A percentile compares a stretch with the other conserved stretches of the same genome.
Evolutionary conservation across 2,329 filamentous ascomycete genomes (phyloP).

Genomic region (Epicoccum nigrum): DNA sequence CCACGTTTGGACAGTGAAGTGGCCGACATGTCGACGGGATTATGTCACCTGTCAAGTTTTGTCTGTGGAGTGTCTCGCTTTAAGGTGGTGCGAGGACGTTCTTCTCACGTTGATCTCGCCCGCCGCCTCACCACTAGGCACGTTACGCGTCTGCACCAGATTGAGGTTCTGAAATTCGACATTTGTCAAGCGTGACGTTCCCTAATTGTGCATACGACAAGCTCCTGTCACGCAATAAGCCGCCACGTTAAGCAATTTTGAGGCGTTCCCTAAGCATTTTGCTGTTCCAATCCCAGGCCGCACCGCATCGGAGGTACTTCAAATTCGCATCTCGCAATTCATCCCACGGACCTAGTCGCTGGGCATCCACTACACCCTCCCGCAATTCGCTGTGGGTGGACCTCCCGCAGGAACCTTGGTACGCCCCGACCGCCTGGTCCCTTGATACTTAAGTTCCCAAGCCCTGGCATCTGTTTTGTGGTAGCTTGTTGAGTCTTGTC

Average conservation of each 20-base stretch:
- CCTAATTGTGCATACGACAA: slow-evolving; percentile 3
- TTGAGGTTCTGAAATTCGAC: slow-evolving; percentile 1
- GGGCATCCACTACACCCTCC: slow-evolving; percentile 2
- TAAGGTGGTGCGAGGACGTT: slow-evolving; percentile 3
- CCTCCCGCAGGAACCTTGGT: slow-evolving; percentile 17
- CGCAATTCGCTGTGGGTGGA: slow-evolving; percentile 11
- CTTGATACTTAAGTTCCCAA: slow-evolving; percentile 36
- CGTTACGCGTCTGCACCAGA: slow-evolving; percentile 4
- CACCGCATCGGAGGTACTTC: slow-evolving; percentile 3
- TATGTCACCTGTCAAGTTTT: slow-evolving; percentile 34
- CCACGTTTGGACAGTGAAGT: slow-evolving; percentile 2
- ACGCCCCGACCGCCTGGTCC: slow-evolving; percentile 16
- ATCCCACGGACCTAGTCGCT: slow-evolving; percentile 7
- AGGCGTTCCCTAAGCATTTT: slow-evolving; percentile 25
- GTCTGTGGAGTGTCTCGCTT: slow-evolving; percentile 9
- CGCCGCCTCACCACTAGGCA: slow-evolving; percentile 7
- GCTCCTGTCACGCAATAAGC: slow-evolving; percentile 36
- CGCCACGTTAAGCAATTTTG: slow-evolving; percentile 32
- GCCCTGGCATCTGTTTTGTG: slow-evolving; percentile 31
- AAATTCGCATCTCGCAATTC: slow-evolving; percentile 6
- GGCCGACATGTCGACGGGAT: slow-evolving; percentile 22
- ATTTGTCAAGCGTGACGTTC: slow-evolving; percentile 4
- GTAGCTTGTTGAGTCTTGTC: slow-evolving; percentile 38
- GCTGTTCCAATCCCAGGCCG: slow-evolving; percentile 21
- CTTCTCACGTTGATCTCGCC: slow-evolving; percentile 1